phyloP scores from a whole-genome alignment of 495 filamentous ascomycete species.

The Staphylotrichum tortipilum region DNA sequence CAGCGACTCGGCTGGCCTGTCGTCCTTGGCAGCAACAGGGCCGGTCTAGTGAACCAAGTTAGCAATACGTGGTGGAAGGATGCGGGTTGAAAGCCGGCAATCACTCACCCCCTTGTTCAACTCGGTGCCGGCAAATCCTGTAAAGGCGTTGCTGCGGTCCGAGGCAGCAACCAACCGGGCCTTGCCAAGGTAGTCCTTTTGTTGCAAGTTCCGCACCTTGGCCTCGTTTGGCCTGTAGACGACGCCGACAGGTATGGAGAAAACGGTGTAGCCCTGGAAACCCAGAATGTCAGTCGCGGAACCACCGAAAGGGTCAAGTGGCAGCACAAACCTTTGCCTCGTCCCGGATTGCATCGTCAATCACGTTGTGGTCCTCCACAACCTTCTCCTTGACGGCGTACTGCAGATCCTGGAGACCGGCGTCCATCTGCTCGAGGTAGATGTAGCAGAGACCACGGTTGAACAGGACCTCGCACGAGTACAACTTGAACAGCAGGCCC shows the following conservation, averaged over 20 bases:
- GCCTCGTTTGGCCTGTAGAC: slow-evolving; percentile 93
- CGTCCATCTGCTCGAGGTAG: slow-evolving; percentile 82
- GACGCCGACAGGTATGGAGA: slow-evolving; percentile 94
- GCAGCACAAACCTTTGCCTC: slow-evolving; percentile 66
- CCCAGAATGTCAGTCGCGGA: slow-evolving; percentile 19
- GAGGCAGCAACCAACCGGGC: slow-evolving; percentile 88
- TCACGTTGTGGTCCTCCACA: slow-evolving; percentile 90
- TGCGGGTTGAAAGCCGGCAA: too few species aligned
- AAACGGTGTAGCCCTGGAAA: slow-evolving; percentile 87
- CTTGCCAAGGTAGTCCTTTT: slow-evolving; percentile 94
- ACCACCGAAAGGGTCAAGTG: background rate
- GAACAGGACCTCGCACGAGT: slow-evolving; percentile 96
- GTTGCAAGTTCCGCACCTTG: slow-evolving; percentile 96
- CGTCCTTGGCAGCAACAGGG: slow-evolving; percentile 46
- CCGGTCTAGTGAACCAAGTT: slow-evolving; percentile 5
- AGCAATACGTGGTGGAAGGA: too few species aligned
- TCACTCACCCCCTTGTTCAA: slow-evolving; percentile 52
- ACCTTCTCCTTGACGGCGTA: slow-evolving; percentile 95
- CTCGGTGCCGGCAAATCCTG: slow-evolving; percentile 67
- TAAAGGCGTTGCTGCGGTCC: slow-evolving; percentile 66
- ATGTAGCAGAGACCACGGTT: slow-evolving; percentile 97
- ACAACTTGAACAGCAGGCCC: slow-evolving; percentile 90
- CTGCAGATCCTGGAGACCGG: slow-evolving; percentile 82
- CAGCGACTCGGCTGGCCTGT: slow-evolving; percentile 67
- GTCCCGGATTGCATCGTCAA: slow-evolving; percentile 91